phyloP scores from a whole-genome alignment of 2,329 filamentous ascomycete species.

The Aspergillus sp. region DNA sequence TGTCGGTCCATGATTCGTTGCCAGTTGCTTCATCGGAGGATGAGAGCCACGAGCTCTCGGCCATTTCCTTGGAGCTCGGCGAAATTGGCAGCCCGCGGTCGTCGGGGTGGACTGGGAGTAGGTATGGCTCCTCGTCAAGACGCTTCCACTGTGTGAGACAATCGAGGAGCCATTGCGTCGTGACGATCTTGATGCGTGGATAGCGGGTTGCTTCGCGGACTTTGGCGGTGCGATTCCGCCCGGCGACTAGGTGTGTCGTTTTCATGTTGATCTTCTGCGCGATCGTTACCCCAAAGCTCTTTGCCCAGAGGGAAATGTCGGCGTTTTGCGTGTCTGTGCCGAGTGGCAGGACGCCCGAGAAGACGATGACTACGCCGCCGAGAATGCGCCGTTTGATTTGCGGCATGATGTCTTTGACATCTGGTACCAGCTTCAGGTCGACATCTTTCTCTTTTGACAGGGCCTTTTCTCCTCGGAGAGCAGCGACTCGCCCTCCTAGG shows the following conservation, averaged over 20 bases:
- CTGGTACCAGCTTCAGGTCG: constrained; percentile 70
- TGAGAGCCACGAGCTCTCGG: constrained; percentile 49
- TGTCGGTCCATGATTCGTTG: constrained; percentile 49
- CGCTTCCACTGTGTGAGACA: constrained; percentile 83
- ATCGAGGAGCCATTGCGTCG: constrained; percentile 84
- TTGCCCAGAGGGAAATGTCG: constrained; percentile 85
- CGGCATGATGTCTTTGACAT: constrained; percentile 84
- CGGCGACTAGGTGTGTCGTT: constrained; percentile 58
- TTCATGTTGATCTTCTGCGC: constrained; percentile 50
- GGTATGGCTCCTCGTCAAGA: constrained; percentile 77
- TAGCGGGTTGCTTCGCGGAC: constrained; percentile 83
- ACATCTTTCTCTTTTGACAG: constrained; percentile 47
- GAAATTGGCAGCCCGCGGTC: constrained; percentile 58
- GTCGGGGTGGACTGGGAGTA: constrained; percentile 75
- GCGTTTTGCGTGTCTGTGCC: constrained; percentile 78
- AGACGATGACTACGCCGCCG: constrained; percentile 75
- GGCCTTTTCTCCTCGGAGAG: constrained; percentile 55
- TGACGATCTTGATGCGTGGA: constrained; percentile 85
- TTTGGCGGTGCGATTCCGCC: constrained; percentile 79
- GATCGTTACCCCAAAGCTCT: constrained; percentile 75
- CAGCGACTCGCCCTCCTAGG: constrained; percentile 53
- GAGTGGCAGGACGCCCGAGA: constrained; percentile 87
- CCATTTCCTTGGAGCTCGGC: constrained; percentile 47
- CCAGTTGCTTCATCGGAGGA: constrained; percentile 55
- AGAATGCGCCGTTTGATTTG: constrained; percentile 78